Percentiles rank a stretch among this genome's conserved stretches.
Conservation (phyloP, 2,329 filamentous ascomycete species). For the Talaromyces verruculosus region DNA sequence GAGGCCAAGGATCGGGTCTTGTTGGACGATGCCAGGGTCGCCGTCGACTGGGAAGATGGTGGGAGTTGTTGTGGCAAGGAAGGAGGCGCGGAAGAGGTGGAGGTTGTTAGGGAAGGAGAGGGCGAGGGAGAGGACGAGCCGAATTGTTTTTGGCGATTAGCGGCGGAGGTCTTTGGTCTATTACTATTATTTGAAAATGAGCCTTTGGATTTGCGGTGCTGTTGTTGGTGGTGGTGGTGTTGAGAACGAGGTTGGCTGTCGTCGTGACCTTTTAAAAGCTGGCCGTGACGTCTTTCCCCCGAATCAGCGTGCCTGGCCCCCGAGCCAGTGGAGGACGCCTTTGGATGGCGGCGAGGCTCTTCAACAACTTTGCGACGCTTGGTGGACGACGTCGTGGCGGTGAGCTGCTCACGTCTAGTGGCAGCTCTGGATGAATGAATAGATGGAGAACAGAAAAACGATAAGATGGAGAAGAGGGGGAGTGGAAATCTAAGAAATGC, state of each 20-base stretch:
- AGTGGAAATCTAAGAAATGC: not conserved
- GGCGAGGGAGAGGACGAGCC: constrained; percentile 33
- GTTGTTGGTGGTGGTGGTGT: constrained; percentile 13
- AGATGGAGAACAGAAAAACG: not conserved
- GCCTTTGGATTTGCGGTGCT: constrained; percentile 2
- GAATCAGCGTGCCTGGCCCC: constrained; percentile 24
- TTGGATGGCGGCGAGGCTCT: constrained; percentile 18
- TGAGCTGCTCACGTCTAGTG: constrained; percentile 47
- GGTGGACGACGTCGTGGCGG: constrained; percentile 51
- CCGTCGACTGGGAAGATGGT: not conserved
- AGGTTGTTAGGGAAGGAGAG: constrained; percentile 24
- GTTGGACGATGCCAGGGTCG: constrained; percentile 12
- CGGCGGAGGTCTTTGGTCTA: not conserved
- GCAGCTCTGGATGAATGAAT: constrained; percentile 39
- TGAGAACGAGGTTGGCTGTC: constrained; percentile 12
- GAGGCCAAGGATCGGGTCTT: constrained; percentile 21
- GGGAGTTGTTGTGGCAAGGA: constrained; percentile 17
- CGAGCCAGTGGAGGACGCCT: constrained; percentile 13
- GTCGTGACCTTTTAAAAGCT: constrained; percentile 22
- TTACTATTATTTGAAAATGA: not conserved
- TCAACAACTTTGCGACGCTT: constrained; percentile 49
- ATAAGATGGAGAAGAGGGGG: not conserved
- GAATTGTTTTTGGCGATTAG: constrained; percentile 25
- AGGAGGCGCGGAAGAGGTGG: constrained; percentile 13
- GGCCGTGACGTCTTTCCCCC: constrained; percentile 36